Conservation (phyloP, 148 eudicot species). For the Spergularia marina region DNA sequence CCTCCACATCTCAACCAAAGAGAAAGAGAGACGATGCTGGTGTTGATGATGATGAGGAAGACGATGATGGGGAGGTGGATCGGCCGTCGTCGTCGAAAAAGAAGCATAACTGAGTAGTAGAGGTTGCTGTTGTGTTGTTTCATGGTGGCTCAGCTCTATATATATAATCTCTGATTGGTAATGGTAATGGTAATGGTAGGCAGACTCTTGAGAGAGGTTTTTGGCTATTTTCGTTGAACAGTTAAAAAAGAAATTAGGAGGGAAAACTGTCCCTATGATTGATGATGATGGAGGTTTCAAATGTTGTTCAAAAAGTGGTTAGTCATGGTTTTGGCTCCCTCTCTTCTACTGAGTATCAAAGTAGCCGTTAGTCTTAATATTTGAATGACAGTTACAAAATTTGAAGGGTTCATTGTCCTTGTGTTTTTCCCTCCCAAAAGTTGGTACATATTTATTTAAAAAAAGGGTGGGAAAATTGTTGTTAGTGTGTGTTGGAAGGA, state of each 20-base stretch:
- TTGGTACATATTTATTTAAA: constrained; percentile 18
- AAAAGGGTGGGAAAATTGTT: constrained; percentile 21
- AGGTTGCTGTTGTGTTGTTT: not conserved
- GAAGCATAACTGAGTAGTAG: constrained; percentile 41
- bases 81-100: constrained; percentile 38
- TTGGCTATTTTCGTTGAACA: constrained; percentile 20
- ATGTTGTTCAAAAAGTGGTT: constrained; percentile 44
- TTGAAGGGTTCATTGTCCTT: constrained; percentile 19
- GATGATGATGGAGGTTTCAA: constrained; percentile 17
- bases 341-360: constrained; percentile 17
- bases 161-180: constrained; percentile 18
- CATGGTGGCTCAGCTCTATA: constrained; percentile 10
- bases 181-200: not conserved
- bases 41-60: constrained; percentile 27
- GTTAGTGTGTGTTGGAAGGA: constrained; percentile 5
- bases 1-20: constrained; percentile 39
- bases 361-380: constrained; percentile 43
- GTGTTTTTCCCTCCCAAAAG: constrained; percentile 22
- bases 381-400: constrained; percentile 45
- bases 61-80: constrained; percentile 30
- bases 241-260: constrained; percentile 25
- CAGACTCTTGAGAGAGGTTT: constrained; percentile 6
- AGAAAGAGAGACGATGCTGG: constrained; percentile 45
- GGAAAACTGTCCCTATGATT: constrained; percentile 24
- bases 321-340: constrained; percentile 29